These are phyloP conservation scores for Botrytis medusae DNA, from an alignment of 2,329 filamentous ascomycete species.

Conservation along the genomic window DNA sequence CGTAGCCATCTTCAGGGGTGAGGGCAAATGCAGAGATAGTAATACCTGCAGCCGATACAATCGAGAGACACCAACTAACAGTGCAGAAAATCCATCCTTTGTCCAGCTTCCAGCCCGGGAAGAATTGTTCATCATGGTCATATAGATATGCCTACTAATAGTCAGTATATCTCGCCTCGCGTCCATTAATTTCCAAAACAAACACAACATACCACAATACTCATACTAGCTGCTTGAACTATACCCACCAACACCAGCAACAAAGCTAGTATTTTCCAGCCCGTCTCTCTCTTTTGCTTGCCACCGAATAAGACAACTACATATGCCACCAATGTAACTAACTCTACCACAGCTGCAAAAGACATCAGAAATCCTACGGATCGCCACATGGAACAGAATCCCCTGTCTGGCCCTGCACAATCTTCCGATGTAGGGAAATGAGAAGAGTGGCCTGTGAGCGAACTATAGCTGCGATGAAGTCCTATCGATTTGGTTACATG, in stretches of 20 bases:
- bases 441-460: conserved; percentile 55
- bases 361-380: conserved; percentile 80
- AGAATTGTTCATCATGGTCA: conserved; percentile 80
- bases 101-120: conserved; percentile 78
- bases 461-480: conserved; percentile 78
- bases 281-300: conserved; percentile 73
- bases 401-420: conserved; percentile 56
- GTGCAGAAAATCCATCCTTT: conserved; percentile 73
- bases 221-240: conserved; percentile 76
- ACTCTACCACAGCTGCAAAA: conserved; percentile 77
- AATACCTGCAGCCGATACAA: conserved; percentile 58
- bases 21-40: conserved; percentile 66
- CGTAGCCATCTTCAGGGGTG: conserved; percentile 82
- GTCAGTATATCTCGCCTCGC: conserved; percentile 12
- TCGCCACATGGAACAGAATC: conserved; percentile 91
- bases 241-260: conserved; percentile 65
- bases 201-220: conserved; percentile 68
- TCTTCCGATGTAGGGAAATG: conserved; percentile 67
- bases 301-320: conserved; percentile 75
- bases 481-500: conserved; percentile 68
- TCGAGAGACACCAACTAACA: conserved; percentile 53
- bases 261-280: conserved; percentile 74
- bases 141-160: conserved; percentile 72
- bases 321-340: conserved; percentile 79
- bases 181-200: neutral